These are phyloP conservation scores for Pestalotiopsis sp. DNA, from an alignment of 2,329 filamentous ascomycete genomes.

Conservation along the genomic window DNA sequence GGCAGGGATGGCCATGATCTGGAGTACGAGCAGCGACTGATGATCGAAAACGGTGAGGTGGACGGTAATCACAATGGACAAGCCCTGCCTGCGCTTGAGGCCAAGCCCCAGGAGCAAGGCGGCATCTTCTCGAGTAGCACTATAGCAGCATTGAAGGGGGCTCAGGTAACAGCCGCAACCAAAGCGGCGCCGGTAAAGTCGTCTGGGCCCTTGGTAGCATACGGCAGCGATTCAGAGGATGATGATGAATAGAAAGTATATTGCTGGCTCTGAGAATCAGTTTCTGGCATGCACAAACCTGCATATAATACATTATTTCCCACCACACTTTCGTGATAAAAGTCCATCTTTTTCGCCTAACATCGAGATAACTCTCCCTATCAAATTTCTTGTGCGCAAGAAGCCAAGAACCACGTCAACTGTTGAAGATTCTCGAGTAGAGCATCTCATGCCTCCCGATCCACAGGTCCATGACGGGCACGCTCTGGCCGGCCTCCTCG, in stretches of 20 bases:
- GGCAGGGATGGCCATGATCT: conserved; percentile 63
- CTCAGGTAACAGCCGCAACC: conserved; percentile 55
- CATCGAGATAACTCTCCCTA: too few relatives aligned
- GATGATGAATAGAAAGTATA: conserved; percentile 32
- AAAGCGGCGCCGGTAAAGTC: conserved; percentile 55
- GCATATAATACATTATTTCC: not conserved
- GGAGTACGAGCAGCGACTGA: conserved; percentile 61
- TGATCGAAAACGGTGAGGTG: conserved; percentile 60
- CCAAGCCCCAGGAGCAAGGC: conserved; percentile 42
- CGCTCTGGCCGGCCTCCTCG: conserved; percentile 72
- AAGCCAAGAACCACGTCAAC: conserved; percentile 44
- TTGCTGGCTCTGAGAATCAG: not conserved
- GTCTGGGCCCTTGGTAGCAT: conserved; percentile 78
- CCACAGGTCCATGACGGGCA: conserved; percentile 82
- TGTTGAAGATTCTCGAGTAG: conserved; percentile 88
- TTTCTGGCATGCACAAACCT: not conserved
- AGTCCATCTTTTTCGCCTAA: too few relatives aligned
- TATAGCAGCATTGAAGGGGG: conserved; percentile 72
- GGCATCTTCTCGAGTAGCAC: conserved; percentile 85
- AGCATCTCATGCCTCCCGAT: conserved; percentile 80
- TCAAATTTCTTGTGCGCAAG: not conserved
- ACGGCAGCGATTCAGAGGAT: conserved; percentile 86
- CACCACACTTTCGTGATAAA: not conserved
- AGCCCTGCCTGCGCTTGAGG: conserved; percentile 39
- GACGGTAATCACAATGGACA: conserved; percentile 42